phyloP scores from a whole-genome alignment of 2,329 filamentous ascomycete species.

The Bertia moriformis region DNA sequence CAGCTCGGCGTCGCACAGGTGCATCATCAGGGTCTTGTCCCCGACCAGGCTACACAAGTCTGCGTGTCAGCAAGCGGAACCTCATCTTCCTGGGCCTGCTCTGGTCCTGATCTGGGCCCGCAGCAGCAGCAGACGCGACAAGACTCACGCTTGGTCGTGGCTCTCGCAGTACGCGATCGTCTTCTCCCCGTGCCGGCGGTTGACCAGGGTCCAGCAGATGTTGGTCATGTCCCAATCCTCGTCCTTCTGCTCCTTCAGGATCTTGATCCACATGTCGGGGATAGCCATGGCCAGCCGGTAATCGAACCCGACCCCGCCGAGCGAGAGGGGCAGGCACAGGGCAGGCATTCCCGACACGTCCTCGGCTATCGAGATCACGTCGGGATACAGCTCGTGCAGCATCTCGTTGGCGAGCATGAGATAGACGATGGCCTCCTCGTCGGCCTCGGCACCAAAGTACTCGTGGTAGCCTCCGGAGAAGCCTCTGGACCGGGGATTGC shows the following conservation, averaged over 20 bases:
- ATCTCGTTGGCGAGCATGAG: conserved; percentile 94
- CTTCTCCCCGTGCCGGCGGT: conserved; percentile 89
- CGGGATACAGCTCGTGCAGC: conserved; percentile 78
- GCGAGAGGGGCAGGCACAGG: conserved; percentile 69
- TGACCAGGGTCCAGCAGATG: conserved; percentile 77
- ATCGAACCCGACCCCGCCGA: conserved; percentile 91
- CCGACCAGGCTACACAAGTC: conserved; percentile 63
- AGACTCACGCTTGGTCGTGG: conserved; percentile 84
- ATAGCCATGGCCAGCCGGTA: conserved; percentile 96
- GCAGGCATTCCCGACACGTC: conserved; percentile 98
- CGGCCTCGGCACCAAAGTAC: conserved; percentile 80
- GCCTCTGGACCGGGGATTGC: conserved; percentile 39
- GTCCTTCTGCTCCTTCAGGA: conserved; percentile 83
- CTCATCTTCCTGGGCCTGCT: neutral
- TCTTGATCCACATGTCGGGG: conserved; percentile 98
- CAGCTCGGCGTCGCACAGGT: conserved; percentile 90
- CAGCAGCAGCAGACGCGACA: neutral
- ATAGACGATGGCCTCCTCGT: conserved; percentile 88
- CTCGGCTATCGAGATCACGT: conserved; percentile 82
- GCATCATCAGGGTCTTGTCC: conserved; percentile 95
- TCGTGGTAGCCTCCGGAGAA: conserved; percentile 98
- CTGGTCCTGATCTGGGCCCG: neutral
- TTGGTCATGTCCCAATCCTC: conserved; percentile 80
- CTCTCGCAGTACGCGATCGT: conserved; percentile 96
- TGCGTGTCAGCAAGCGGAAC: conserved; percentile 3